Evolutionary conservation across 108 stramenopile genomes (phyloP).

Genomic region (Cylindrotheca closterium): DNA sequence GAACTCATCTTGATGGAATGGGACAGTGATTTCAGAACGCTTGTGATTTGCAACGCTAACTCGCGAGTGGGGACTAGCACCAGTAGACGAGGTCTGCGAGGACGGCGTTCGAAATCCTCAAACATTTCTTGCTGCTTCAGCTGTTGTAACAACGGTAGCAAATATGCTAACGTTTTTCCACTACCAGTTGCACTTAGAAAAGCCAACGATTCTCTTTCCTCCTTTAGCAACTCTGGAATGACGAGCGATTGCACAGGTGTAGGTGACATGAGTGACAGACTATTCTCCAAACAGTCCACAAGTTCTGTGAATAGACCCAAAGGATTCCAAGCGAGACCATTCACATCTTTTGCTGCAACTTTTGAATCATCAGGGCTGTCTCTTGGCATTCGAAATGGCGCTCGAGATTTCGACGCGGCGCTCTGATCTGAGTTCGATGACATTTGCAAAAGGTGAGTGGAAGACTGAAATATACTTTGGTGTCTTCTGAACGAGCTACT

Average conservation of each 20-base stretch:
- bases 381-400: conserved; percentile 46
- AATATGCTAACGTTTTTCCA: conserved; percentile 85
- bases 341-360: not conserved
- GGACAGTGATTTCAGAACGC: conserved; percentile 81
- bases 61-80: conserved; percentile 94
- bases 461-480: not conserved
- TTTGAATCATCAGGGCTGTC: conserved; percentile 44
- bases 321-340: conserved; percentile 50
- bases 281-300: conserved; percentile 38
- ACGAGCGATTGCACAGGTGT: conserved; percentile 81
- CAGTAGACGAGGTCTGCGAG: conserved; percentile 87
- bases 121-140: conserved; percentile 79
- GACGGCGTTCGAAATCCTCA: conserved; percentile 48
- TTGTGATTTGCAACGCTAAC: conserved; percentile 88
- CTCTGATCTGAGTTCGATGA: conserved; percentile 14
- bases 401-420: conserved; percentile 40
- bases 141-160: conserved; percentile 81
- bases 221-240: conserved; percentile 68
- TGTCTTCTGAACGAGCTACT: not conserved
- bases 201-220: conserved; percentile 29
- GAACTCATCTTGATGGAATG: conserved; percentile 85
- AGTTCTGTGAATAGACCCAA: conserved; percentile 71
- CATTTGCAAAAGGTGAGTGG: not conserved
- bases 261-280: conserved; percentile 39
- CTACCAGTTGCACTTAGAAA: conserved; percentile 91